Base-by-base conservation (phyloP, 352 stramenopile genomes). In the Thalassiosira livingstoniorum region DNA sequence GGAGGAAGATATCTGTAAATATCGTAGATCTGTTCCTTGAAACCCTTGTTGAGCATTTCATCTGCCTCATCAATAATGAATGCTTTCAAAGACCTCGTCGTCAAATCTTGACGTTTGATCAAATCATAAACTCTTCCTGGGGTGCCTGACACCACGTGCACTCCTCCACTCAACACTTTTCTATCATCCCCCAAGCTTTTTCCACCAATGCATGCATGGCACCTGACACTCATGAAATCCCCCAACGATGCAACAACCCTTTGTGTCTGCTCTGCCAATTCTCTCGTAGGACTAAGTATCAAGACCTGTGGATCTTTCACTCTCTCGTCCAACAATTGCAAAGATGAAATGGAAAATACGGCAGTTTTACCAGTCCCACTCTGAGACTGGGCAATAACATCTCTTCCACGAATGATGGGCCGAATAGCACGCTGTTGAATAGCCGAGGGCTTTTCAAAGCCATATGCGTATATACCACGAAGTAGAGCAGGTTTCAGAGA, bases 21-120 rank as follows among this genome's bases (percentile, higher is more conserved):
- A 87, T 99, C 97, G 82, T 99, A 99, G 84, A 99, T 98, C 91
- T 99, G 96, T 77, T 98, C 97, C 83, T 99, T 99, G 88, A 99
- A 99, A 11, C 97, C 97, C 76, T 97, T 96, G 88, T 96, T 98
- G 21, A 99, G 91, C 97, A 99, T 99, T 90, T 99, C 96, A 87
- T 99, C 97, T 43, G 97, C 97, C 85, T 99, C 97, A 78, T 99
- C 97, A 79, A 99, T 97, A 75, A 99, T 96, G 42, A 98, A 88
- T 75, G 98, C 96, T 86, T 98, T 98, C 54, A 99, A 91, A 67
- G 96, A 95, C 18, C 90, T 84, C 13, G 96, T 98, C 53, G 92
- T 90, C 69, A 99, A 85, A 71, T 98, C 96, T 32, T 96, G 93
- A 23, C 97, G 93, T 60, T 95, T 92, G 78, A 99, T 98, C 94